Evolutionary conservation across 176 grass and related monocot species (phyloP).

Genomic region (Aegilops sharonensis): DNA sequence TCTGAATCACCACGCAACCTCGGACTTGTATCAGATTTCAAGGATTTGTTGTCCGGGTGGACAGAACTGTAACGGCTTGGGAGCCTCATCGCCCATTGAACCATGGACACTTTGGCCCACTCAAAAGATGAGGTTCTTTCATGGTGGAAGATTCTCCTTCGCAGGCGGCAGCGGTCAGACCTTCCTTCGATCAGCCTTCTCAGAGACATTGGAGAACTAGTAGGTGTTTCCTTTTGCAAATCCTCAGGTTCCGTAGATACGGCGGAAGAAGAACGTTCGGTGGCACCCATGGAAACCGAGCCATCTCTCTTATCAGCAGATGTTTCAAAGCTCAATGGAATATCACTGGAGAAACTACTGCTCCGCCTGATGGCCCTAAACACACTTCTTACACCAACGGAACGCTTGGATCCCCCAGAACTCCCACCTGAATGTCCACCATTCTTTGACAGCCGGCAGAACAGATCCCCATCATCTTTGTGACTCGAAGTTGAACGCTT

Average conservation of each 20-base stretch:
- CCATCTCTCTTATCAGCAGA: constrained; percentile 40
- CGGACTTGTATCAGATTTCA: constrained; percentile 48
- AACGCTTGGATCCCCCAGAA: constrained; percentile 41
- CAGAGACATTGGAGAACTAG: constrained; percentile 37
- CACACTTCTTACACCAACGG: constrained; percentile 21
- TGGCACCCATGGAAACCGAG: constrained; percentile 12
- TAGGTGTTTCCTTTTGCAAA: constrained; percentile 27
- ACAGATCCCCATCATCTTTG: constrained; percentile 31
- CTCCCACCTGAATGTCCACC: constrained; percentile 10
- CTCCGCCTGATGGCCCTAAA: constrained; percentile 38
- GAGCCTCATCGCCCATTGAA: constrained; percentile 82
- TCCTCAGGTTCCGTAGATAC: constrained; percentile 30
- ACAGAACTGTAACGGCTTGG: constrained; percentile 51
- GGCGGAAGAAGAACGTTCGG: constrained; percentile 14
- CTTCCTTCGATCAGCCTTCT: constrained; percentile 58
- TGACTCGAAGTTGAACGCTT: constrained; percentile 31
- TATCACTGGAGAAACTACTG: constrained; percentile 47
- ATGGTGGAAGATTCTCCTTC: constrained; percentile 62
- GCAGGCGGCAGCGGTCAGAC: constrained; percentile 42
- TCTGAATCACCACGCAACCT: constrained; percentile 42
- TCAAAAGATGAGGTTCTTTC: constrained; percentile 65
- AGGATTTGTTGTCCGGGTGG: constrained; percentile 56
- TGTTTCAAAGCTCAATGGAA: constrained; percentile 25
- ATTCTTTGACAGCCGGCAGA: constrained; percentile 28
- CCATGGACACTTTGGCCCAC: constrained; percentile 60